Evolutionary conservation across 208 protist genomes (phyloP).

Genomic region (Trichomonas gallinae): DNA sequence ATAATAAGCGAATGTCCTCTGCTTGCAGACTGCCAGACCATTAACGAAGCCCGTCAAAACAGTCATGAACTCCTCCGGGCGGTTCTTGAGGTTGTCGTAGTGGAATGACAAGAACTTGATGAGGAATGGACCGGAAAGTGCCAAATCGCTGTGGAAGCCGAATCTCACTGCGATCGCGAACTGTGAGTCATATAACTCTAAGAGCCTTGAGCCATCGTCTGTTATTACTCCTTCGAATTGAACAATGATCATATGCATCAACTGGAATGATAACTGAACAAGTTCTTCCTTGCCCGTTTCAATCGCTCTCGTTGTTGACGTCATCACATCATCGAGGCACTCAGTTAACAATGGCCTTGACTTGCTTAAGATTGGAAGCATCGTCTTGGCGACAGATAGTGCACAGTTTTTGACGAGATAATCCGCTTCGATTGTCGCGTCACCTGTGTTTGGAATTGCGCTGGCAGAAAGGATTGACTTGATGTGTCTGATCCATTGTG

Average conservation of each 20-base stretch:
- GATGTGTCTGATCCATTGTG: background rate
- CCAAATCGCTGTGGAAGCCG: background rate
- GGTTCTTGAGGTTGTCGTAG: background rate
- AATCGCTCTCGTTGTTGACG: background rate
- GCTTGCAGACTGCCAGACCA: background rate
- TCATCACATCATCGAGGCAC: background rate
- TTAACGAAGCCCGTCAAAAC: background rate
- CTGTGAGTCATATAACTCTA: slow-evolving; percentile 8
- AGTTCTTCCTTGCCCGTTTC: background rate
- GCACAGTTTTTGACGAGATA: background rate
- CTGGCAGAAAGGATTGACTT: background rate
- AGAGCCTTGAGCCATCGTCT: background rate
- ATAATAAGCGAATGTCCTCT: background rate
- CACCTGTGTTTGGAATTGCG: background rate
- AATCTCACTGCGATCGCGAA: background rate
- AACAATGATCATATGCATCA: background rate
- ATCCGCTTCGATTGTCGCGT: background rate
- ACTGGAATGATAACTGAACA: background rate
- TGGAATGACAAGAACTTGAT: background rate
- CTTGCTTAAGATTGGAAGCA: background rate
- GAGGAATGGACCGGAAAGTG: background rate
- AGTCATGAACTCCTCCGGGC: background rate
- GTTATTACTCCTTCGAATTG: background rate
- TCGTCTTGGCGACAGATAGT: background rate
- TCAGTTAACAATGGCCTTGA: background rate